Conservation (phyloP, 495 filamentous ascomycete species). For the Emericellopsis terricola region DNA sequence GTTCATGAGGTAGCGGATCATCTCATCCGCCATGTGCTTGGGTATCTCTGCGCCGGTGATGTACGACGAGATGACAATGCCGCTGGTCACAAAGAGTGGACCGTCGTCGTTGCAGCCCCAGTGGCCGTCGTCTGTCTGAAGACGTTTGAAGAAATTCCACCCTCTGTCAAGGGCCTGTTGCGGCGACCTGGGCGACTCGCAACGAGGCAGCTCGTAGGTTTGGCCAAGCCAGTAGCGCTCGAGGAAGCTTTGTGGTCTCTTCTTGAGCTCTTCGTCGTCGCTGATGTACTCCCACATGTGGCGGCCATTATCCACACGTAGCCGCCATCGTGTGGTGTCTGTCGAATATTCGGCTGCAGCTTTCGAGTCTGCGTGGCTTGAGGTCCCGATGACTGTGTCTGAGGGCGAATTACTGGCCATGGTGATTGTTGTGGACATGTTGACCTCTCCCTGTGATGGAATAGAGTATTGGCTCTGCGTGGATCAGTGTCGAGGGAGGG, state of each 20-base stretch:
- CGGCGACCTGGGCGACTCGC: not conserved
- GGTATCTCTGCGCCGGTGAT: constrained; percentile 61
- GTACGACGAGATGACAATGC: constrained; percentile 53
- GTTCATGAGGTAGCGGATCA: constrained; percentile 61
- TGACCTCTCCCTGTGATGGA: too few species aligned
- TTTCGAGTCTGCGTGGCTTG: not conserved
- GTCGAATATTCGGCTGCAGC: constrained; percentile 20
- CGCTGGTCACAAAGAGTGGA: constrained; percentile 51
- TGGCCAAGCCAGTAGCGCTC: constrained; percentile 58
- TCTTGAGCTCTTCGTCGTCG: constrained; percentile 37
- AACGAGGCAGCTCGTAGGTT: constrained; percentile 3
- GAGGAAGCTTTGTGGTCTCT: constrained; percentile 53
- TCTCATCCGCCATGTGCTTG: constrained; percentile 48
- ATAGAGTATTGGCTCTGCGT: too few species aligned
- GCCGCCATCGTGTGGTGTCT: constrained; percentile 52
- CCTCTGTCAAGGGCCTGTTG: constrained; percentile 45
- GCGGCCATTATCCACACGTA: constrained; percentile 49
- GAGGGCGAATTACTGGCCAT: too few species aligned
- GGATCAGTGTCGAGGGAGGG: too few species aligned
- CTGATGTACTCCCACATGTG: constrained; percentile 74
- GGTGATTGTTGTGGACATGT: too few species aligned
- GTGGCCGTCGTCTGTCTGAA: constrained; percentile 59
- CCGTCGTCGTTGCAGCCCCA: constrained; percentile 81
- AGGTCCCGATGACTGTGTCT: not conserved
- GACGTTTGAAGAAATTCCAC: constrained; percentile 52